phyloP scores from a whole-genome alignment of 2,329 filamentous ascomycete species.

The Aureobasidium musti region DNA sequence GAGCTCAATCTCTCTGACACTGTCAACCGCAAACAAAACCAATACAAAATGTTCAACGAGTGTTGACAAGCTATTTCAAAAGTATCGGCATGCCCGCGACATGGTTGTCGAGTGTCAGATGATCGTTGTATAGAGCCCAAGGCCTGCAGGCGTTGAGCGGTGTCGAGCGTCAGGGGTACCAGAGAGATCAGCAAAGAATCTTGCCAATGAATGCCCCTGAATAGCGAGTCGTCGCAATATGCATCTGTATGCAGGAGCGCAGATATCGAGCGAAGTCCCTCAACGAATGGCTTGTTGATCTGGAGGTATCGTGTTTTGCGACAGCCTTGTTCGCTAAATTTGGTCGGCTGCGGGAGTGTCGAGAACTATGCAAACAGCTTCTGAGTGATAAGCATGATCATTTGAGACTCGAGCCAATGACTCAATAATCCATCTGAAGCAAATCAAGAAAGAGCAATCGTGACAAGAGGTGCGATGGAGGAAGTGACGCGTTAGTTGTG shows the following conservation, averaged over 20 bases:
- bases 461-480: not conserved
- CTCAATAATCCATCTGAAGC: not conserved
- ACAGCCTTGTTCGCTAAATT: not conserved
- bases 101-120: not conserved
- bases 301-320: not conserved
- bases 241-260: too few relatives aligned
- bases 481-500: not conserved
- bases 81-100: not conserved
- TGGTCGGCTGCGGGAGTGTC: too few relatives aligned
- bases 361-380: too few relatives aligned
- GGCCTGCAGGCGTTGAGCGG: not conserved
- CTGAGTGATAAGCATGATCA: too few relatives aligned
- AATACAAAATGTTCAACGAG: not conserved
- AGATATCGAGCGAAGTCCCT: too few relatives aligned
- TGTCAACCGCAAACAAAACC: not conserved
- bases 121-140: too few relatives aligned
- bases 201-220: too few relatives aligned
- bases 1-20: not conserved
- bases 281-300: too few relatives aligned
- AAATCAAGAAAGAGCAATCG: not conserved
- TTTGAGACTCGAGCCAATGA: not conserved
- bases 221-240: too few relatives aligned
- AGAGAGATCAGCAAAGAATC: not conserved
- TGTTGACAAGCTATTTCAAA: not conserved
- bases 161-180: not conserved